Base-by-base conservation (phyloP, 83 land plant genomes). In the Isoetes engelmannii region DNA sequence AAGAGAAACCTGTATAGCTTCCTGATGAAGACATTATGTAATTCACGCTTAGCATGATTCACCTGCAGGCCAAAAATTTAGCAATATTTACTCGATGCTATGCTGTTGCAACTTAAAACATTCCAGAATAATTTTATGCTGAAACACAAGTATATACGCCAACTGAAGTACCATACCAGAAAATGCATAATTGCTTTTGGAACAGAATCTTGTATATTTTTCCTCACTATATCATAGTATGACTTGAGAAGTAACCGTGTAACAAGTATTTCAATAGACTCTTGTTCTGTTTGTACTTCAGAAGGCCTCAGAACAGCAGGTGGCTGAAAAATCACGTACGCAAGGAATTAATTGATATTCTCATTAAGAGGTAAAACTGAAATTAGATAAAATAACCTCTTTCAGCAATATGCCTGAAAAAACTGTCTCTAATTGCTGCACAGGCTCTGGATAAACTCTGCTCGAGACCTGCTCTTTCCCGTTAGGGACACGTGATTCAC, bases 101-200 rank as follows among this genome's bases (percentile, higher is more conserved):
- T 49, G n/a, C 6, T 59, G 6, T n/a, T 17, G 6, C 61, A 4
- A 18, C 7, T 13, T 18, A 19, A 62, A 19, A 4, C n/a, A 5
- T 5, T n/a, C 6, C 41, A 5, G 66, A 0, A 69, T 4, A 41
- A 60, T 21, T n/a, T 28, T 13, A 7, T 42, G 44, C 44, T 13
- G 18, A 47, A 8, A 5, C 7, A 41, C 45, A 10, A 0, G 13
- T 7, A 49, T 13, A 45, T 21, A 65, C 4, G 17, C 28, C 62
- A n/a, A 63, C 15, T 46, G 47, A 12, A 63, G 57, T 28, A 28
- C 63, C 65, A 71, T 77, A 94, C 98, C 96, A 94, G 64, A 76
- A 94, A 94, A 67, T 94, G 96, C 98, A 94, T 94, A 28, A 94
- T 86, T 44, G 96, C 89, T 78, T 94, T 94, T 19, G 98, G 98